phyloP scores from a whole-genome alignment of 495 filamentous ascomycete species.

The Penicillium cosmopolitanum region DNA sequence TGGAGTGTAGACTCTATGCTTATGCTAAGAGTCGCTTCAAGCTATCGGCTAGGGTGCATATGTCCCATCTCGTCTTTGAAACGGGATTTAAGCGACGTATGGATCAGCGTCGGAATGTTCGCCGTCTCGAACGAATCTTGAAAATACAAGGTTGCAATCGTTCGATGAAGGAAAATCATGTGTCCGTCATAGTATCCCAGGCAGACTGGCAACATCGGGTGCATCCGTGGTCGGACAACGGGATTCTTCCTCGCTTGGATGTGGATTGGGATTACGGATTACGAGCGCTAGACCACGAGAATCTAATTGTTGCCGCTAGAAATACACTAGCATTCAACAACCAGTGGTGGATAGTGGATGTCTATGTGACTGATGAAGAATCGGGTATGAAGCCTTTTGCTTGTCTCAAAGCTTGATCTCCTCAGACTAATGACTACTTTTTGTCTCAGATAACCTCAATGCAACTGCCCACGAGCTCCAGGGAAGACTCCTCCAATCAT shows the following conservation, averaged over 20 bases:
- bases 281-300: no score
- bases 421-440: no score
- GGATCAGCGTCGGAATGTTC: slow-evolving; percentile 3
- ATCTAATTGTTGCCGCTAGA: slow-evolving; percentile 13
- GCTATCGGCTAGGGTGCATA: slow-evolving; percentile 4
- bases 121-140: neutral
- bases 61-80: slow-evolving; percentile 4
- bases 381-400: slow-evolving; percentile 2
- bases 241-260: neutral
- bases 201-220: slow-evolving; percentile 3
- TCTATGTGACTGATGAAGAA: slow-evolving; percentile 16
- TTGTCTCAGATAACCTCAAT: neutral
- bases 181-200: neutral
- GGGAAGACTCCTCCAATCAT: slow-evolving; percentile 7
- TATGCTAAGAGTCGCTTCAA: slow-evolving; percentile 2
- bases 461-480: slow-evolving; percentile 1
- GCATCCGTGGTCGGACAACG: neutral
- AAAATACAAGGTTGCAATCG: slow-evolving; percentile 7
- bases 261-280: slow-evolving; percentile 8
- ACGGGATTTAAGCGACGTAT: slow-evolving; percentile 1
- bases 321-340: neutral
- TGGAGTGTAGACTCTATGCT: neutral
- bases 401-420: no score
- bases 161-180: slow-evolving; percentile 6
- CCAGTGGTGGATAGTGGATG: slow-evolving; percentile 22